Conservation (phyloP, 495 filamentous ascomycete genomes). For the Podospora conica region DNA sequence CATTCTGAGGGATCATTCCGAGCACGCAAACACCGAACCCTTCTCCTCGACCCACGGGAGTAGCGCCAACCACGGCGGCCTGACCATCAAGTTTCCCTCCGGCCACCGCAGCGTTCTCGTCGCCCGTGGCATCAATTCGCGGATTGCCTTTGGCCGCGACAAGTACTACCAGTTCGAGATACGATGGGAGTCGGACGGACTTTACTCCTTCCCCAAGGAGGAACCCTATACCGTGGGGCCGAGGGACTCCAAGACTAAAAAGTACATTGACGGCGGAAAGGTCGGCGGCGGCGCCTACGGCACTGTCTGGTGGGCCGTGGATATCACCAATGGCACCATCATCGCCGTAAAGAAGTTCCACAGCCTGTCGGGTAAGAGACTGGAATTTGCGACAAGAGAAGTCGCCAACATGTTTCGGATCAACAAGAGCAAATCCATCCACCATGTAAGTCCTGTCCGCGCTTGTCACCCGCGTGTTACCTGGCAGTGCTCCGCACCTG, state of each 20-base stretch:
- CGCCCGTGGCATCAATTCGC: slow-evolving; percentile 24
- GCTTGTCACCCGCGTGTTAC: not conserved
- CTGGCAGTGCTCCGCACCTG: not conserved
- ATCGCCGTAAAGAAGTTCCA: slow-evolving; percentile 34
- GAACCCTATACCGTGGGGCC: slow-evolving; percentile 24
- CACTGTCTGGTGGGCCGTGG: slow-evolving; percentile 23
- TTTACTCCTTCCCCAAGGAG: slow-evolving; percentile 20
- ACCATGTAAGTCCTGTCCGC: slow-evolving; percentile 19
- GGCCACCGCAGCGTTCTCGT: slow-evolving; percentile 25
- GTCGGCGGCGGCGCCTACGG: slow-evolving; percentile 30
- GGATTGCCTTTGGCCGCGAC: slow-evolving; percentile 25
- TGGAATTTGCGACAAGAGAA: slow-evolving; percentile 27
- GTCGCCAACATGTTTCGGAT: slow-evolving; percentile 24
- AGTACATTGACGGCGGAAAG: slow-evolving; percentile 19
- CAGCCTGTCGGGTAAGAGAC: slow-evolving; percentile 25
- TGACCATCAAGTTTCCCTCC: slow-evolving; percentile 19
- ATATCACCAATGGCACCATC: slow-evolving; percentile 18
- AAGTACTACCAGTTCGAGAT: slow-evolving; percentile 28
- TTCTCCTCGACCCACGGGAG: slow-evolving; percentile 7
- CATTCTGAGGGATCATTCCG: slow-evolving; percentile 24
- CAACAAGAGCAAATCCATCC: slow-evolving; percentile 18
- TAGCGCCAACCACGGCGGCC: slow-evolving; percentile 5
- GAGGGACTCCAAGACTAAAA: slow-evolving; percentile 12
- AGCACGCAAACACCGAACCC: slow-evolving; percentile 16
- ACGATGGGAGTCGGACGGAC: slow-evolving; percentile 18